A percentile compares a stretch with the other conserved stretches of the same genome.
These are phyloP conservation scores for Lactarius hengduanensis DNA, from an alignment of 768 basidiomycete species.

Conservation along the genomic window DNA sequence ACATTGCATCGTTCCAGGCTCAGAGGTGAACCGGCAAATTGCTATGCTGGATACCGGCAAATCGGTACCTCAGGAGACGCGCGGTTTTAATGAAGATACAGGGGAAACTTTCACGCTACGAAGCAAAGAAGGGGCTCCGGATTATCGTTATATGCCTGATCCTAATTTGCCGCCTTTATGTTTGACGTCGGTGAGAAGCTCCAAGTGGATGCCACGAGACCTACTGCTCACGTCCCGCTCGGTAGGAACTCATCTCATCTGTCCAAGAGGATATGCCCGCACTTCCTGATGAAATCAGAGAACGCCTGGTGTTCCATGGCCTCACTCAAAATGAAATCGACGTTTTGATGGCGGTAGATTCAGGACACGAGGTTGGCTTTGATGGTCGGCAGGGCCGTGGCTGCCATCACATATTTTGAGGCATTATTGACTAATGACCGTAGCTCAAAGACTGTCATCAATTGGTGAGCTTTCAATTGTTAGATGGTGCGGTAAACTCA, in stretches of 20 bases:
- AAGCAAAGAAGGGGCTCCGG: constrained; percentile 90
- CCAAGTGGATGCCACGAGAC: constrained; percentile 5
- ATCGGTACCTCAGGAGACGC: constrained; percentile 77
- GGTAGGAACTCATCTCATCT: constrained; percentile 60
- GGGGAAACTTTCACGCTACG: constrained; percentile 81
- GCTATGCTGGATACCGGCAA: constrained; percentile 45
- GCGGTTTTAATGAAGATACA: constrained; percentile 81
- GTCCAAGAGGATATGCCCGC: constrained; percentile 64
- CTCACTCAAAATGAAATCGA: constrained; percentile 67
- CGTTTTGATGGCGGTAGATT: constrained; percentile 72
- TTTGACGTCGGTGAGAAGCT: constrained; percentile 46
- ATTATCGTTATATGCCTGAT: constrained; percentile 98
- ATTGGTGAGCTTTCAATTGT: constrained; percentile 62
- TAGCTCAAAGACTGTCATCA: constrained; percentile 70
- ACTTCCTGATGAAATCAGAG: constrained; percentile 63
- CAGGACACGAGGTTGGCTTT: constrained; percentile 56
- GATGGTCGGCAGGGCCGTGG: constrained; percentile 55
- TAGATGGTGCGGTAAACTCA: not conserved
- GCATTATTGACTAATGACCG: constrained; percentile 57
- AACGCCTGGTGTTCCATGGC: constrained; percentile 54
- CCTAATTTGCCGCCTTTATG: constrained; percentile 81
- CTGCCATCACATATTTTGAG: constrained; percentile 82
- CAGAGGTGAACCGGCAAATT: constrained; percentile 81
- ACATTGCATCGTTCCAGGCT: constrained; percentile 45
- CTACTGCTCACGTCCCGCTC: constrained; percentile 7